Percentiles rank a stretch among this genome's conserved stretches.
Conservation (phyloP, 148 eudicot genomes). For the Dianthus caryophyllus region DNA sequence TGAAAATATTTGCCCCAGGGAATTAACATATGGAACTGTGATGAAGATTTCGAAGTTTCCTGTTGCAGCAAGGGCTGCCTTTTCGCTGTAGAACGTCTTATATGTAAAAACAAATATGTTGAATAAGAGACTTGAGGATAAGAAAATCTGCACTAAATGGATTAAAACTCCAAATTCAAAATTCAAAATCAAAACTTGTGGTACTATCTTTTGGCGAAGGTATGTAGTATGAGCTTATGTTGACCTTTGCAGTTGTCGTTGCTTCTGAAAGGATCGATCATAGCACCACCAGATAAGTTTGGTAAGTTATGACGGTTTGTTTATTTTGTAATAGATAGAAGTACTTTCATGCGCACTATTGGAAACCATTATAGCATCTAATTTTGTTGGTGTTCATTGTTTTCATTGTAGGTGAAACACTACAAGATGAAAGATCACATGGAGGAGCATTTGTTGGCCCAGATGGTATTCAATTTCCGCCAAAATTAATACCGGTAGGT, state of each 20-base stretch:
- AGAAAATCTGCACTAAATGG: neutral
- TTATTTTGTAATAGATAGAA: neutral
- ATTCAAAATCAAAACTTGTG: neutral
- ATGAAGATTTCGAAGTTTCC: neutral
- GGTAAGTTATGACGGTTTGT: slow-evolving; percentile 41
- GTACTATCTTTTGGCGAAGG: neutral
- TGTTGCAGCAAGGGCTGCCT: slow-evolving; percentile 1
- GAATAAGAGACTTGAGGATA: neutral
- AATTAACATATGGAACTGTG: too few species aligned
- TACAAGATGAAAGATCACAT: slow-evolving; percentile 94
- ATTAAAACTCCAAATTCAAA: too few species aligned
- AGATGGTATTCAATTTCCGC: slow-evolving; percentile 91
- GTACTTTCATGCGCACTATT: neutral
- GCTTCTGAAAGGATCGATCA: slow-evolving; percentile 86
- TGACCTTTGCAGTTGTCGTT: slow-evolving; percentile 57
- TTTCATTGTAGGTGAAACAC: slow-evolving; percentile 71
- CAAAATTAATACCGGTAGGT: slow-evolving; percentile 89
- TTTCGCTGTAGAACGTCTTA: neutral
- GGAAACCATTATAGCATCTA: neutral
- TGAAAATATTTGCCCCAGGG: too few species aligned
- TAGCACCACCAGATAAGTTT: slow-evolving; percentile 98
- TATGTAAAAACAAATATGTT: neutral
- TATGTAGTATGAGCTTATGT: slow-evolving; percentile 4
- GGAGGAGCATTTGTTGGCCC: slow-evolving; percentile 82
- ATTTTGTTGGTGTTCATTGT: slow-evolving; percentile 3